Percentiles rank a stretch among this genome's conserved stretches.
phyloP scores from a whole-genome alignment of 2,329 filamentous ascomycete species.

The Ascocoryne sarcoides region DNA sequence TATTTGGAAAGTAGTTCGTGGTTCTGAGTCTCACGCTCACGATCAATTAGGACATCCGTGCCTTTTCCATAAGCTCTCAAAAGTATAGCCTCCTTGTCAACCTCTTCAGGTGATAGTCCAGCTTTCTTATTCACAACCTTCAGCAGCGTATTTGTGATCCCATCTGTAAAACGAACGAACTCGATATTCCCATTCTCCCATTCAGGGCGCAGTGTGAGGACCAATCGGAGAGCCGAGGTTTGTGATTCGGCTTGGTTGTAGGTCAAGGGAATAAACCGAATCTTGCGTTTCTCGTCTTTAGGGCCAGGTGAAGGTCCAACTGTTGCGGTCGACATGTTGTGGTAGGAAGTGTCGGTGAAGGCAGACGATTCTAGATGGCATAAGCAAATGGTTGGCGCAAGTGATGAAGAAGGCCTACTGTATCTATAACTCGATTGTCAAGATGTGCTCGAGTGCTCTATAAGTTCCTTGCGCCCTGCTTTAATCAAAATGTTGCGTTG shows the following conservation, averaged over 20 bases:
- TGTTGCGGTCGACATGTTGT: constrained; percentile 6
- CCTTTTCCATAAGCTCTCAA: constrained; percentile 90
- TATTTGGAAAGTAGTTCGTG: constrained; percentile 82
- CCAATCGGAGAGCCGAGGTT: constrained; percentile 68
- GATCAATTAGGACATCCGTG: constrained; percentile 91
- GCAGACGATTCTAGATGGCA: background rate
- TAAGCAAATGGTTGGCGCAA: background rate
- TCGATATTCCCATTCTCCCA: constrained; percentile 78
- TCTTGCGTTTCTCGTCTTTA: constrained; percentile 24
- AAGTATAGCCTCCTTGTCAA: constrained; percentile 78
- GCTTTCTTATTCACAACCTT: constrained; percentile 65
- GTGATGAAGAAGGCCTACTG: background rate
- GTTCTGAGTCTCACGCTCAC: constrained; percentile 70
- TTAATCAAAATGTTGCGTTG: too few relatives aligned
- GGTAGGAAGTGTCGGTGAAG: constrained; percentile 8
- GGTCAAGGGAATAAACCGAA: constrained; percentile 61
- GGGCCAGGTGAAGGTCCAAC: background rate
- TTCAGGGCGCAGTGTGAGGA: constrained; percentile 71
- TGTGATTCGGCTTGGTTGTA: constrained; percentile 74
- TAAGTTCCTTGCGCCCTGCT: background rate
- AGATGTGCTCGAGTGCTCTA: background rate
- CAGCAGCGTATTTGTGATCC: constrained; percentile 90
- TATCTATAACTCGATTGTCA: background rate
- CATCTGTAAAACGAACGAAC: constrained; percentile 89
- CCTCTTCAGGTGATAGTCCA: constrained; percentile 63